Evolutionary conservation across 768 basidiomycete genomes (phyloP), one percentile per base, ranked within the genome.

Genomic region (Amanita brunnescens): DNA sequence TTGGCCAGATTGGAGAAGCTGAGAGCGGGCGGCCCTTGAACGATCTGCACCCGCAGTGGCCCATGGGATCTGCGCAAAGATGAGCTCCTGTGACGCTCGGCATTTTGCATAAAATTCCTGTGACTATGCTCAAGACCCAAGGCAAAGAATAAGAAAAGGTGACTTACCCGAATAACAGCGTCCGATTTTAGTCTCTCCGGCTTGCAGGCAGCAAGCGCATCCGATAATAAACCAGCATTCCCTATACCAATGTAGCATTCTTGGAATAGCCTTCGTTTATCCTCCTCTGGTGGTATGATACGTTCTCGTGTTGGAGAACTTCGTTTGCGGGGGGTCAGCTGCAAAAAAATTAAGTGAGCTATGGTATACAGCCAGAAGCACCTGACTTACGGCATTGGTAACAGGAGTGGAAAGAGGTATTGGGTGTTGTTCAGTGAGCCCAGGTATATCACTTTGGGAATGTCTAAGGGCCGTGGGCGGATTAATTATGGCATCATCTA

Each of bases 31-130:
- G 56, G 61, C 58, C 30, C 87, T 74, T 6, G 86, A 85, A 41
- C 79, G 79, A 57, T 87, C 85, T 1, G 91, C 91, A 12, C 83
- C 79, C 1, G 90, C 83, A 18, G 82, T 78, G 3, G 93, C 93
- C 92, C 93, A 95, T 6, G 87, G 82, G 58, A 96, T 92, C 66
- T 94, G 92, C 9, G 85, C 82, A 56, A 74, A 84, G 23, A 95
- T 80, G 9, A 93, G 76, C 54, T 92, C 91, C 64, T 91, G 90
- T 2, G 89, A 91, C 2, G 78, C 74, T 26, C 80, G 76, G 62
- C 91, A 92, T 60, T 89, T 88, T 13, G 65, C 59, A 58, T 88
- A 79, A 60, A 92, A 93, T 67, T 94, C 92, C 91, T 95, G 61
- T 34, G 30, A 12, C 49, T 2, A n/a, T 24, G 23, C 34, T 51